Conservation (phyloP, 169 alveolate genomes). For the Neospora caninum region DNA sequence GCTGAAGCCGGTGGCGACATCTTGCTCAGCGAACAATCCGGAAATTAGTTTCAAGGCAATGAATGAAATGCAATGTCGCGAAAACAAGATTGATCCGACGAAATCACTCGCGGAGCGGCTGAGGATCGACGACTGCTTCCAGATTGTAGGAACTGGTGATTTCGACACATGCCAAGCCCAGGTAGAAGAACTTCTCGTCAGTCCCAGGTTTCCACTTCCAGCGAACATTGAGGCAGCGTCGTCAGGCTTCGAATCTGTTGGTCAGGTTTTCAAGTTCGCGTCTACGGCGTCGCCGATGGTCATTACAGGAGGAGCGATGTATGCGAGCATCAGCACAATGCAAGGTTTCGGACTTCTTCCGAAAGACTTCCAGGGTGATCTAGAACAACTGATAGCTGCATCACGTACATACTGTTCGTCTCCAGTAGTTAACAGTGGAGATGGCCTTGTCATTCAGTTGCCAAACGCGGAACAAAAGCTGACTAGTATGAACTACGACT, state of each 20-base stretch:
- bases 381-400: neutral
- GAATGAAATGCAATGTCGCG: neutral
- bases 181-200: neutral
- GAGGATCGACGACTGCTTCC: neutral
- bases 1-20: constrained; percentile 13
- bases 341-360: neutral
- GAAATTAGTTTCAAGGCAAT: neutral
- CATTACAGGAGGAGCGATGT: constrained; percentile 32
- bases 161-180: constrained; percentile 11
- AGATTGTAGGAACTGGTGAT: constrained; percentile 31
- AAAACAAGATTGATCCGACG: neutral
- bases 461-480: neutral
- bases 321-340: neutral
- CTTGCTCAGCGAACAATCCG: neutral
- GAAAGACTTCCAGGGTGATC: neutral
- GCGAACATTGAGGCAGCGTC: constrained; percentile 34
- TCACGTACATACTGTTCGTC: neutral
- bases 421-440: neutral
- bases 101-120: constrained; percentile 21
- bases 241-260: constrained; percentile 26
- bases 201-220: constrained; percentile 30
- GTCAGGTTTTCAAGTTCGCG: constrained; percentile 5
- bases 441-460: neutral
- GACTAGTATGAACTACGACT: neutral
- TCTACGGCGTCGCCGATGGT: constrained; percentile 7